Evolutionary conservation across 1,284 basidiomycete species (phyloP), one percentile per base, ranked within the genome.

Genomic region (Apiotrichum domesticum): DNA sequence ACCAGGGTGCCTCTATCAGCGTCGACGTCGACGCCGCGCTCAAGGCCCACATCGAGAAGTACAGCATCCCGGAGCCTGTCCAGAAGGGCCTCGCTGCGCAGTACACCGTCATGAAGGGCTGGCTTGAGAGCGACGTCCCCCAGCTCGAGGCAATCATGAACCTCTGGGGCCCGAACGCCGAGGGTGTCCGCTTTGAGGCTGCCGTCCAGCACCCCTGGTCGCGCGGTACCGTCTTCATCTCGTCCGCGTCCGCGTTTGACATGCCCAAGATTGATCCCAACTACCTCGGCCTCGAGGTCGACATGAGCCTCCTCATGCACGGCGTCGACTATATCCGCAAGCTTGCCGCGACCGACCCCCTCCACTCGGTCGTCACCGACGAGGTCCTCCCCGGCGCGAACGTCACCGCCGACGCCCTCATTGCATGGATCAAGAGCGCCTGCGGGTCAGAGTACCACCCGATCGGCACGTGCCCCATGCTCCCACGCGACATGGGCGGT

Each of bases 21-120:
- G 85, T 90, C 21, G 80, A 84, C 51, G 86, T 90, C 69, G 87
- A 90, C 60, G 63, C 63, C 14, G 14, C 50, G 10, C 85, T 90
- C 14, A 80, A 84, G 46, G 85, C 89, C 70, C 87, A 90, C 62
- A 63, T 66, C 21, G 59, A 58, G 15, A 67, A 68, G 63, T 61
- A 69, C 35, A 52, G 55, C n/a, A 66, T 76, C 7, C 75, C 75
- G 14, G 46, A 54, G 15, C 62, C 56, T n/a, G 75, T 77, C 35
- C 64, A 69, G 11, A 64, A 64, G 39, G 74, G 74, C 45, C 61
- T 74, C n/a, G 46, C 48, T 6, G 66, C 64, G 13, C 74, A 76
- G 59, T 72, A 69, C 57, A 51, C 61, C 42, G 62, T 76, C 40
- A 65, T 66, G 59, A 66, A 69, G 51, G n/a, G 57, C 29, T 70